Evolutionary conservation across 1,284 basidiomycete species (phyloP).

Genomic region (Mycena citricolor): DNA sequence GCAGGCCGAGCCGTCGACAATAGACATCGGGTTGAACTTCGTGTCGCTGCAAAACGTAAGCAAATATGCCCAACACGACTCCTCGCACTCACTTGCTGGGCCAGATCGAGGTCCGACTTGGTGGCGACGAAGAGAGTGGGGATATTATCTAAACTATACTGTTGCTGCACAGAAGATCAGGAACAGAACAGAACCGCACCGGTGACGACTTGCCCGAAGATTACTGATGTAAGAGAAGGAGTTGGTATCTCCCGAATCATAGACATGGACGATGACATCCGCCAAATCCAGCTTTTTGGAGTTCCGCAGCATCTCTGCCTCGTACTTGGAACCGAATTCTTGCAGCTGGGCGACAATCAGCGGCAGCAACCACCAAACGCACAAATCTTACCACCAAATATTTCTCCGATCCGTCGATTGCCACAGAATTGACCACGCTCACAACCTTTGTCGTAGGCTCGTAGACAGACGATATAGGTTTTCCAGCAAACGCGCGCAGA

Average conservation of each 20-base stretch:
- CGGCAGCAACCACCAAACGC: constrained; percentile 5
- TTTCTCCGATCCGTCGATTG: constrained; percentile 93
- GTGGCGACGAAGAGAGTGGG: constrained; percentile 98
- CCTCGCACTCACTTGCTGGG: constrained; percentile 69
- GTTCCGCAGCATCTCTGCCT: constrained; percentile 87
- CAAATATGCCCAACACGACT: constrained; percentile 9
- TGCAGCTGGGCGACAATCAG: constrained; percentile 64
- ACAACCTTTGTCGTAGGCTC: constrained; percentile 89
- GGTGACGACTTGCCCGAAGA: constrained; percentile 64
- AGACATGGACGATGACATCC: constrained; percentile 94
- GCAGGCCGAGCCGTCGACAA: constrained; percentile 80
- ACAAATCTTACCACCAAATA: constrained; percentile 84
- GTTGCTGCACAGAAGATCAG: constrained; percentile 63
- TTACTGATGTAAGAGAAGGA: constrained; percentile 99
- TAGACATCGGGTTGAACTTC: constrained; percentile 99
- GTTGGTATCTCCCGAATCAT: constrained; percentile 98
- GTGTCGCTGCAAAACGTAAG: constrained; percentile 71
- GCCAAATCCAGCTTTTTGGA: constrained; percentile 89
- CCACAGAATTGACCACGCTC: constrained; percentile 93
- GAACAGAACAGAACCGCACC: constrained; percentile 5
- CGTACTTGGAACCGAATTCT: constrained; percentile 96
- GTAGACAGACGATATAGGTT: constrained; percentile 70
- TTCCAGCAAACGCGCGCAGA: constrained; percentile 83
- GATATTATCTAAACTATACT: constrained; percentile 92
- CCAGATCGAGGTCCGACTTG: constrained; percentile 96